Evolutionary conservation across 495 filamentous ascomycete genomes (phyloP), one percentile per base, ranked within the genome.

Genomic region (Tuber indicum): DNA sequence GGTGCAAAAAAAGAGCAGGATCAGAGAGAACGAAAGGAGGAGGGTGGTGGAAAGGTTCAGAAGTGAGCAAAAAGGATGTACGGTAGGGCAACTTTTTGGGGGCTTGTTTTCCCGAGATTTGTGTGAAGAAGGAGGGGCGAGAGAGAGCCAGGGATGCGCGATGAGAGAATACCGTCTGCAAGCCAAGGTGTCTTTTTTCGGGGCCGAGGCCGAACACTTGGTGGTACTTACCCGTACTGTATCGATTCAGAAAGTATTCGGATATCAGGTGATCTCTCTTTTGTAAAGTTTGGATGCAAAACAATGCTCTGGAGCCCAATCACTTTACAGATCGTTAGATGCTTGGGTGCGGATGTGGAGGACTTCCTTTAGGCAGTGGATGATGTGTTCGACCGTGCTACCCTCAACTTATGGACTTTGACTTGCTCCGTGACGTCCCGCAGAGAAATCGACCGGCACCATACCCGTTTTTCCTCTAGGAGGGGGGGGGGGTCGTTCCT

Each of bases 131-230:
- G 58, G 32, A 66, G 5, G n/a, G 26, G 32, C n/a, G n/a, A 66
- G 26, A 66, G 14, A 23, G 47, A 66, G 26, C n/a, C n/a, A 26
- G 58, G 32, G 58, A 66, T 66, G 58, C 58, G 58, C 58, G 58
- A 66, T 66, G 58, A 66, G 58, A 66, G 58, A 66, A 66, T 66
- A 32, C 58, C n/a, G 26, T 66, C 58, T 66, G 58, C 58, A 66
- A 14, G 58, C n/a, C 58, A 66, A 66, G 58, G 14, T 5, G 12
- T 32, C 58, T 14, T 26, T 49, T 49, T 66, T 16, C 58, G 58
- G 58, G n/a, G 58, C 58, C n/a, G 58, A 32, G 58, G n/a, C 52
- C 52, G 52, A 26, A 32, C n/a, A 62, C 23, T 62, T 14, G 9
- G n/a, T 62, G n/a, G 10, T 66, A 2, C n/a, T 66, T 66, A 41